These are phyloP conservation scores for Chrysopogon serrulatus DNA, from an alignment of 176 grass and related monocot genomes.

Conservation along the genomic window DNA sequence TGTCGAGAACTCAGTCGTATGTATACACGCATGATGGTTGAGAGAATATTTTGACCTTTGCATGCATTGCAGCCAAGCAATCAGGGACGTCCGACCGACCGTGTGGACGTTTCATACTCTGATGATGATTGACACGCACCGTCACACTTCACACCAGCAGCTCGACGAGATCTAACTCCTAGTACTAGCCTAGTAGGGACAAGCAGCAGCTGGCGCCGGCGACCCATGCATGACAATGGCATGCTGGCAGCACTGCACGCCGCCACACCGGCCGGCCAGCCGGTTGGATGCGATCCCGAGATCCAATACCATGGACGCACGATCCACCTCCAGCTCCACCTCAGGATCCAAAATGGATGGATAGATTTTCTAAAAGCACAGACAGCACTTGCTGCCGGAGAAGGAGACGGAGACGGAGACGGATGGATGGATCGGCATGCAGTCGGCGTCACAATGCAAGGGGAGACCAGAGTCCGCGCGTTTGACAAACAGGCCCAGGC, in stretches of 20 bases:
- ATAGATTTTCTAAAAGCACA: background rate
- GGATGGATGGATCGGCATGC: background rate
- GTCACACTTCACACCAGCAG: too few relatives aligned
- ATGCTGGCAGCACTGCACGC: background rate
- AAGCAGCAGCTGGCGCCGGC: background rate
- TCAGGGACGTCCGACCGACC: too few relatives aligned
- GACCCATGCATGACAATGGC: background rate
- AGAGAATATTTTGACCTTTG: too few relatives aligned
- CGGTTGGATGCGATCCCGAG: background rate
- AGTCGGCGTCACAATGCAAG: background rate
- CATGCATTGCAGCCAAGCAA: too few relatives aligned
- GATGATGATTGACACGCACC: too few relatives aligned
- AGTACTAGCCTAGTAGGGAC: too few relatives aligned
- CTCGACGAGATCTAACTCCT: too few relatives aligned
- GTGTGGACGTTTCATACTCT: too few relatives aligned
- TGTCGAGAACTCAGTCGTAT: too few relatives aligned
- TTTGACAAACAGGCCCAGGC: conserved; percentile 44
- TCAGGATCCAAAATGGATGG: background rate
- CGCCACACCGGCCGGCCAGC: background rate
- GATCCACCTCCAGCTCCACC: background rate
- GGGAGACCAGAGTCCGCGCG: conserved; percentile 21
- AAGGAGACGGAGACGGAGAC: too few relatives aligned
- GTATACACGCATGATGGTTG: too few relatives aligned
- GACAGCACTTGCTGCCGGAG: background rate
- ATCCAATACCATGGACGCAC: conserved; percentile 25